Conservation (phyloP, 2,329 filamentous ascomycete genomes). For the Sclerotinia spermophila region DNA sequence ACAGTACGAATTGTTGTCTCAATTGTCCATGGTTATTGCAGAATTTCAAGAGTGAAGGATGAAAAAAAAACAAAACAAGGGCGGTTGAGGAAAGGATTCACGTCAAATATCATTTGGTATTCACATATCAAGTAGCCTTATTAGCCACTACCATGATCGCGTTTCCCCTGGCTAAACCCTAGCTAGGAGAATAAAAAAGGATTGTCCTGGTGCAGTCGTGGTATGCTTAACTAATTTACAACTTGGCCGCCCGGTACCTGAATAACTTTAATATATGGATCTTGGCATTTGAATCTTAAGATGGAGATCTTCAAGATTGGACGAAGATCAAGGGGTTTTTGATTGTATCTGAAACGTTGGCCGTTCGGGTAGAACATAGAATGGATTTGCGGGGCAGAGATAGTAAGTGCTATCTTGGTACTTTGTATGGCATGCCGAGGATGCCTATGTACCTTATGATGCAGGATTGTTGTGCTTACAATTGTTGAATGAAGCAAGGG, state of each 20-base stretch:
- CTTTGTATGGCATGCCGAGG: background rate
- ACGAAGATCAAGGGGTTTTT: constrained; percentile 12
- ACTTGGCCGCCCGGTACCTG: background rate
- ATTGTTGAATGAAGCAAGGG: constrained; percentile 3
- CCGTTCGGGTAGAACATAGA: background rate
- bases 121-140: background rate
- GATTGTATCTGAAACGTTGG: constrained; percentile 13
- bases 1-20: background rate
- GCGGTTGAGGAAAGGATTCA: constrained; percentile 11
- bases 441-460: background rate
- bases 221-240: background rate
- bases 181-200: background rate
- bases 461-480: background rate
- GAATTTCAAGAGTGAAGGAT: background rate
- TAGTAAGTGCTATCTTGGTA: background rate
- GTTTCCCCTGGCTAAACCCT: background rate
- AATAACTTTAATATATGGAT: constrained; percentile 18
- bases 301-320: constrained; percentile 19
- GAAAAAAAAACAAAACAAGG: too few species aligned
- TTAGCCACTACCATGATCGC: constrained; percentile 3
- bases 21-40: background rate
- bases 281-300: constrained; percentile 12
- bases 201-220: background rate
- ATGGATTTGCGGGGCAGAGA: background rate
- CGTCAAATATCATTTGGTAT: background rate